phyloP scores from a whole-genome alignment of 2,329 filamentous ascomycete genomes.

The Colletotrichum viniferum region DNA sequence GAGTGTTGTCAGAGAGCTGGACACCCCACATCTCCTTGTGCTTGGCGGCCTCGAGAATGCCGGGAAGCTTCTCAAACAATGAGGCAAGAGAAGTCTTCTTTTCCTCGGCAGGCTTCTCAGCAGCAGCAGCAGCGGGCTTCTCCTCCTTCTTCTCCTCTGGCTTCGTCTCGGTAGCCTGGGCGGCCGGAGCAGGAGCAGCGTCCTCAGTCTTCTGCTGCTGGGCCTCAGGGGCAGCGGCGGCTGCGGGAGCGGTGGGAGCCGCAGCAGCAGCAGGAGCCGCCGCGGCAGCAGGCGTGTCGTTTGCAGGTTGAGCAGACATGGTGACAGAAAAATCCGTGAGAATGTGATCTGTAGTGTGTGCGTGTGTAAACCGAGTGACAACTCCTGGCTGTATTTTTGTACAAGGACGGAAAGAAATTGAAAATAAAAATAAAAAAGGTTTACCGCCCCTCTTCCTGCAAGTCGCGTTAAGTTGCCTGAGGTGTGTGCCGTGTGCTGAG shows the following conservation, averaged over 20 bases:
- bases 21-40: constrained; percentile 90
- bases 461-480: background rate
- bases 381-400: background rate
- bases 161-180: constrained; percentile 20
- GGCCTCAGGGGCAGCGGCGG: constrained; percentile 25
- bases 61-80: constrained; percentile 62
- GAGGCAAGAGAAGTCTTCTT: constrained; percentile 49
- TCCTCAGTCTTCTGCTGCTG: background rate
- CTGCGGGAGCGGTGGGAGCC: constrained; percentile 21
- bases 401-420: background rate
- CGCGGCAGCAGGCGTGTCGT: constrained; percentile 20
- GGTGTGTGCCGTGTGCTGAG: background rate
- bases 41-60: constrained; percentile 59
- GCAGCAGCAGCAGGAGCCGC: constrained; percentile 8
- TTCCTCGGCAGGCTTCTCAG: constrained; percentile 16
- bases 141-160: constrained; percentile 29
- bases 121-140: constrained; percentile 11
- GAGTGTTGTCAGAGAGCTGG: constrained; percentile 57
- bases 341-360: background rate
- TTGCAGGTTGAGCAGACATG: constrained; percentile 32
- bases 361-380: background rate
- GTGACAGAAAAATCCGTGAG: background rate
- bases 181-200: constrained; percentile 22
- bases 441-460: constrained; percentile 6
- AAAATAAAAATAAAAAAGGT: background rate